Evolutionary conservation across 2,329 filamentous ascomycete species (phyloP).

Genomic region (Stenocarpella maydis): DNA sequence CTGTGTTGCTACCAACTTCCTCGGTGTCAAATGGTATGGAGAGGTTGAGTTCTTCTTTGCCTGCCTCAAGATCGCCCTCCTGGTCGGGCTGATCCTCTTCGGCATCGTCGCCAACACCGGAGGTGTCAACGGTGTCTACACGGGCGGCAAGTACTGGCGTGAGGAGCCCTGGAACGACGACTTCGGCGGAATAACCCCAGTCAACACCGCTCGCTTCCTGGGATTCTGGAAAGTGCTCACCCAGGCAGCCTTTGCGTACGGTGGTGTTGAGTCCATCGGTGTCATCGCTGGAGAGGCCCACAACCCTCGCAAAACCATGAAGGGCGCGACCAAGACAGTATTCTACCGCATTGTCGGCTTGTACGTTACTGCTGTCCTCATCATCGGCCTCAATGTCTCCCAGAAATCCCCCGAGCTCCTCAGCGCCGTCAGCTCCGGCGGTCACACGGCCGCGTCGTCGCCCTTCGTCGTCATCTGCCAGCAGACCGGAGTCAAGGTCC

Average conservation of each 20-base stretch:
- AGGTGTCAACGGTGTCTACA: conserved; percentile 43
- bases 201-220: conserved; percentile 31
- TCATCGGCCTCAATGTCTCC: conserved; percentile 68
- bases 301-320: conserved; percentile 52
- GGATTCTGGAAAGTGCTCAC: conserved; percentile 36
- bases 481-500: conserved; percentile 55
- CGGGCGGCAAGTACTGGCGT: conserved; percentile 34
- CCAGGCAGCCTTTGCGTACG: conserved; percentile 34
- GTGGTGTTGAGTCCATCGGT: conserved; percentile 39
- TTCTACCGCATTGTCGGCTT: conserved; percentile 71
- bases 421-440: conserved; percentile 58
- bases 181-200: conserved; percentile 15
- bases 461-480: conserved; percentile 59
- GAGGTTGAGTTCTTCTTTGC: conserved; percentile 34
- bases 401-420: conserved; percentile 52
- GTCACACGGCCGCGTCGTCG: conserved; percentile 60
- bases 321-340: conserved; percentile 65
- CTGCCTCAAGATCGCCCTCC: conserved; percentile 32
- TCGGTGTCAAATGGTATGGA: conserved; percentile 34
- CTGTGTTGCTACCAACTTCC: conserved; percentile 37
- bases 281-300: conserved; percentile 57
- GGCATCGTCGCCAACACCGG: conserved; percentile 68
- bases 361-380: conserved; percentile 64
- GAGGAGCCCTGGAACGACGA: conserved; percentile 32
- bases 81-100: conserved; percentile 60